phyloP scores from a whole-genome alignment of 2,329 filamentous ascomycete genomes.

The Simplicillium aogashimaense region DNA sequence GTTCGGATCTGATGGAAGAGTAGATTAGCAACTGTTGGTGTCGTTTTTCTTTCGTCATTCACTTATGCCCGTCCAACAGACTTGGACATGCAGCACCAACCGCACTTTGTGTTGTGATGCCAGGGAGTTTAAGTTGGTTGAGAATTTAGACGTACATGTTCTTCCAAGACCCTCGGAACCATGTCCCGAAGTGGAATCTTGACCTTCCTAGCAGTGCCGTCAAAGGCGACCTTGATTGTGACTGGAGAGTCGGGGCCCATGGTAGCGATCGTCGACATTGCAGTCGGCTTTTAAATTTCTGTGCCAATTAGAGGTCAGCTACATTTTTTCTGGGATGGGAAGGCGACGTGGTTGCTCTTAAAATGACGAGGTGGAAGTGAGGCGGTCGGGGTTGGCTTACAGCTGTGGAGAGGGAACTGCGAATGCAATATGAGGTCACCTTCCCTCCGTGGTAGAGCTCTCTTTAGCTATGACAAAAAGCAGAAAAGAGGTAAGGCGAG shows the following conservation, averaged over 20 bases:
- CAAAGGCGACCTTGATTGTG: constrained; percentile 74
- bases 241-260: constrained; percentile 35
- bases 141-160: constrained; percentile 59
- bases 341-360: no score
- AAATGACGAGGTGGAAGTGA: no score
- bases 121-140: not conserved
- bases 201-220: constrained; percentile 69
- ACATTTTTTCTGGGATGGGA: not conserved
- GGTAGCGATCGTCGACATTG: constrained; percentile 17
- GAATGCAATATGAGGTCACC: no score
- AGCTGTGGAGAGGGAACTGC: no score
- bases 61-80: not conserved
- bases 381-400: no score
- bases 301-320: no score
- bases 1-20: constrained; percentile 20
- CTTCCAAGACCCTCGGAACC: constrained; percentile 60
- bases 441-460: no score
- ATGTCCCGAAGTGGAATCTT: constrained; percentile 87
- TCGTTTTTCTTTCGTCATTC: not conserved
- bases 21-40: constrained; percentile 3
- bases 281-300: not conserved
- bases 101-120: not conserved
- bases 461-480: not conserved
- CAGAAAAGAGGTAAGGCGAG: not conserved
- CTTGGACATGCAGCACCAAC: not conserved